Evolutionary conservation across 805 yeast species (phyloP), one percentile per base, ranked within the genome.

Genomic region (Cyberlindnera suaveolens): DNA sequence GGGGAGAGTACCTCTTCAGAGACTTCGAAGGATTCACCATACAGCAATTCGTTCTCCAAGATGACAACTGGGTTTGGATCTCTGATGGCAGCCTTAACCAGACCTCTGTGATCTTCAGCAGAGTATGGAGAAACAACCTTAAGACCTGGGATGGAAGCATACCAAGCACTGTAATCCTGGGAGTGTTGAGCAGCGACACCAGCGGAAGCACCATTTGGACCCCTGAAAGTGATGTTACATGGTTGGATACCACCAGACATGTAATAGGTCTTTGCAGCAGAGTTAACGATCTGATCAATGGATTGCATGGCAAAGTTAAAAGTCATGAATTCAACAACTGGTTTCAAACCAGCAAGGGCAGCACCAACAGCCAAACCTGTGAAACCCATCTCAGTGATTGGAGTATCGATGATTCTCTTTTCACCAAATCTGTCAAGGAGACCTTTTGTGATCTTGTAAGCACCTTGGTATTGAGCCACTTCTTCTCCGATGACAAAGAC

Each of bases 111-210:
- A 70, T 93, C 99, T 71, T 85, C 96, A 40, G 98, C 85, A 42
- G 93, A 80, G 74, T 82, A 93, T 42, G 99, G 99, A 37, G 96
- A 87, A 40, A 93, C 71, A 34, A 93, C 99, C 75, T 93, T 93
- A 66, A 93, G 77, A 66, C 99, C 99, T 48, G 99, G 99, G 58
- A 93, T 89, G 41, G 95, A 74, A 54, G 96, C 98, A 71, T 93
- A 93, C 99, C 99, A 93, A 42, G 96, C 89, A 44, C 96, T 77
- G 68, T 80, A 93, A 72, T 89, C 95, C 73, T 93, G 99, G 23
- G 99, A 93, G 73, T 93, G 99, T 72, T 93, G 99, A 46, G 99
- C 99, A 58, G 80, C 99, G 57, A 93, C 99, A 79, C 98, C 98
- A 39, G 97, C 97, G 56, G 99, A 96, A 39, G 99, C 96, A 70